phyloP scores from a whole-genome alignment of 805 yeast species.

The Zygotorulaspora sp. region DNA sequence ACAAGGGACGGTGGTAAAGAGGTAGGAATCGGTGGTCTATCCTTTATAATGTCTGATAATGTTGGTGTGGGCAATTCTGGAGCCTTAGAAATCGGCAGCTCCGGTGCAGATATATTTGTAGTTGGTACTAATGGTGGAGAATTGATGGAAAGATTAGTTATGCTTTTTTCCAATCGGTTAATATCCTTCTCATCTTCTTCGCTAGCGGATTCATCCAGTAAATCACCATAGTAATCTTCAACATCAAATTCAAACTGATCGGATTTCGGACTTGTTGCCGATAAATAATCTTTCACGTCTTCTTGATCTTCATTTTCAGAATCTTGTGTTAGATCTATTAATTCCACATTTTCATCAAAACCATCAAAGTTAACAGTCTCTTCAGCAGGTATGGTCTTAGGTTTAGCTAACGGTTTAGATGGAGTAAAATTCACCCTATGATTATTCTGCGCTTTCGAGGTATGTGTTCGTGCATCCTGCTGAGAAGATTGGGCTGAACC shows the following conservation, averaged over 20 bases:
- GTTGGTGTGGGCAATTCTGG: background rate
- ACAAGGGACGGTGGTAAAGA: constrained; percentile 1
- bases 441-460: constrained; percentile 3
- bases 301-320: constrained; percentile 14
- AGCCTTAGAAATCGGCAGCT: background rate
- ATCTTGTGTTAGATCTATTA: constrained; percentile 20
- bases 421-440: constrained; percentile 23
- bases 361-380: constrained; percentile 11
- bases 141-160: constrained; percentile 9
- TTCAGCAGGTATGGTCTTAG: background rate
- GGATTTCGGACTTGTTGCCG: constrained; percentile 4
- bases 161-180: constrained; percentile 12
- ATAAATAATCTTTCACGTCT: constrained; percentile 3
- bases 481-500: constrained; percentile 6
- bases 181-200: constrained; percentile 20
- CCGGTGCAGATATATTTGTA: constrained; percentile 1
- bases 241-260: constrained; percentile 20
- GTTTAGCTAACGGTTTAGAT: constrained; percentile 26
- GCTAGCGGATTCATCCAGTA: constrained; percentile 9
- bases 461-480: constrained; percentile 3
- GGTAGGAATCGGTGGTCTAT: constrained; percentile 10
- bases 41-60: background rate
- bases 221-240: constrained; percentile 21
- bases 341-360: constrained; percentile 15
- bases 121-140: constrained; percentile 10